Evolutionary conservation across 495 filamentous ascomycete species (phyloP).

Genomic region (Hypoxylon trugodes): DNA sequence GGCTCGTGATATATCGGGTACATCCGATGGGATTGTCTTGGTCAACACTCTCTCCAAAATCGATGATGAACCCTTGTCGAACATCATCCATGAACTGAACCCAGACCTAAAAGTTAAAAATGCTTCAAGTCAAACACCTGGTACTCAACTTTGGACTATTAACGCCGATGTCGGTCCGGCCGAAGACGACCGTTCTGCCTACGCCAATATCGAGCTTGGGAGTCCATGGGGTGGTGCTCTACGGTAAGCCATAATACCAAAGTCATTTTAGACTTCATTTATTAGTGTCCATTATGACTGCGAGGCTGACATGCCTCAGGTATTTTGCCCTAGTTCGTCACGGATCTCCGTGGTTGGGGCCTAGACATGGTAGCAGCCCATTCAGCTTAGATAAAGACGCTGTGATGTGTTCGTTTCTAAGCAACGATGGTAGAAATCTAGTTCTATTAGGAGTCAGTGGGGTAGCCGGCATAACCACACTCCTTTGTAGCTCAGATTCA

Average conservation of each 20-base stretch:
- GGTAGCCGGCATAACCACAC: slow-evolving; percentile 72
- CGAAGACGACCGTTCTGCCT: slow-evolving; percentile 62
- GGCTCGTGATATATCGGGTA: slow-evolving; percentile 69
- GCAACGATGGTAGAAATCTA: slow-evolving; percentile 75
- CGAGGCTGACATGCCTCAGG: slow-evolving; percentile 46
- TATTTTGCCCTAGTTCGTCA: slow-evolving; percentile 85
- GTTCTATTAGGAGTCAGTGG: slow-evolving; percentile 86
- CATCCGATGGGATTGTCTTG: slow-evolving; percentile 70
- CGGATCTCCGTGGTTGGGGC: slow-evolving; percentile 86
- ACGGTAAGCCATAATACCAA: slow-evolving; percentile 48
- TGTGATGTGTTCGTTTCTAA: slow-evolving; percentile 82
- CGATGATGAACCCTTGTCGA: slow-evolving; percentile 57
- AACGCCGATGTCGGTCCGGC: slow-evolving; percentile 63
- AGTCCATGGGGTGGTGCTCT: slow-evolving; percentile 61
- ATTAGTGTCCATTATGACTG: not conserved
- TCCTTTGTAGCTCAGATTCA: slow-evolving; percentile 70
- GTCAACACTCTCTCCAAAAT: slow-evolving; percentile 45
- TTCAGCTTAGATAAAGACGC: slow-evolving; percentile 79
- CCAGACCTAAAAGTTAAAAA: slow-evolving; percentile 63
- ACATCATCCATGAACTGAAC: slow-evolving; percentile 69
- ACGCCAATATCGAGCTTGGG: slow-evolving; percentile 67
- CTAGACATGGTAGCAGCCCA: slow-evolving; percentile 75
- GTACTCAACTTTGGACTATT: slow-evolving; percentile 76
- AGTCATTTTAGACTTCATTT: not conserved
- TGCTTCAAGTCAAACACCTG: slow-evolving; percentile 71